Evolutionary conservation across 148 eudicot species (phyloP).

Genomic region (Oxyria digyna): DNA sequence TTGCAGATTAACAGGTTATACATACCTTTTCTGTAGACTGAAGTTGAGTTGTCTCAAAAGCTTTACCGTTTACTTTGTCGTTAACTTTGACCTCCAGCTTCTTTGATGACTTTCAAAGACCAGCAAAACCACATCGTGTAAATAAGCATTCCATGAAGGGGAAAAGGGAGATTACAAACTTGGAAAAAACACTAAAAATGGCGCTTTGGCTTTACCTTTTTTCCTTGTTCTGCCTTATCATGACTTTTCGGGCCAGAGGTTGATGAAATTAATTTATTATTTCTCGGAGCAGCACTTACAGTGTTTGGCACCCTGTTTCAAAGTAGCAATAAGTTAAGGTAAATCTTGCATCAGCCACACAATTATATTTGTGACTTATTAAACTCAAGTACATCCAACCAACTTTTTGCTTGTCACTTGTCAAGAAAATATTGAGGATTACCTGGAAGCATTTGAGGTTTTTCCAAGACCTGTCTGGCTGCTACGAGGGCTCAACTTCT

Average conservation of each 20-base stretch:
- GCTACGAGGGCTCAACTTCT: slow-evolving; percentile 30
- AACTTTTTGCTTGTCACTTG: too few relatives aligned
- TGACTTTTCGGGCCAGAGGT: too few relatives aligned
- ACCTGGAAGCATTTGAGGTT: slow-evolving; percentile 38
- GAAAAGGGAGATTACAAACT: neutral
- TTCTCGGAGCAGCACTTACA: slow-evolving; percentile 24
- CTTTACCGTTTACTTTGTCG: slow-evolving; percentile 27
- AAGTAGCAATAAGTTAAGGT: neutral
- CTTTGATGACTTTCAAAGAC: slow-evolving; percentile 27
- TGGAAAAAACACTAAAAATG: neutral
- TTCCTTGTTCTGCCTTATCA: slow-evolving; percentile 38
- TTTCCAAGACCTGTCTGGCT: slow-evolving; percentile 39
- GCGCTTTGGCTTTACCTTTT: slow-evolving; percentile 32
- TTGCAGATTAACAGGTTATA: slow-evolving; percentile 10
- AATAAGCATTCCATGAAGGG: neutral
- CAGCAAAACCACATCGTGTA: too few relatives aligned
- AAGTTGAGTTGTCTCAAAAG: slow-evolving; percentile 22
- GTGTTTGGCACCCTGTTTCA: slow-evolving; percentile 31
- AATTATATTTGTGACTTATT: too few relatives aligned
- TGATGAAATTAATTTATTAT: too few relatives aligned
- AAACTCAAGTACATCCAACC: too few relatives aligned
- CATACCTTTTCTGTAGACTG: slow-evolving; percentile 29
- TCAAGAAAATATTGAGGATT: slow-evolving; percentile 7
- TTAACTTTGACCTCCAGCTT: slow-evolving; percentile 32
- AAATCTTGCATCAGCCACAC: too few relatives aligned